Evolutionary conservation across 495 filamentous ascomycete species (phyloP).

Genomic region (Podospora bellae-mahoneyi): DNA sequence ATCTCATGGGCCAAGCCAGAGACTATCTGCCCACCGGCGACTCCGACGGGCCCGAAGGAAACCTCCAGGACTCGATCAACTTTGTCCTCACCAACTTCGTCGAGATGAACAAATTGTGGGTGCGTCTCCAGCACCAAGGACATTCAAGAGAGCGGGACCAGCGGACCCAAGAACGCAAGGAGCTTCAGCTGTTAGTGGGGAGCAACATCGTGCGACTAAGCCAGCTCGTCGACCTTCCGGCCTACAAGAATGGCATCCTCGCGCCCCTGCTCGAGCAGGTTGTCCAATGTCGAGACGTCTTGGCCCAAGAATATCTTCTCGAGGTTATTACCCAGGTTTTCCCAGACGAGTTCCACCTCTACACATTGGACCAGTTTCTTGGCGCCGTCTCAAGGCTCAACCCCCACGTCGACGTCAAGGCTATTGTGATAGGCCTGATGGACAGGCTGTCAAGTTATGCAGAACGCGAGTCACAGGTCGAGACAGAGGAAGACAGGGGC

Average conservation of each 20-base stretch:
- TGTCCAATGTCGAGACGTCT: slow-evolving; percentile 92
- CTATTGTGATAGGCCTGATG: slow-evolving; percentile 97
- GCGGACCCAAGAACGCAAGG: slow-evolving; percentile 88
- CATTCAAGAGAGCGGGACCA: slow-evolving; percentile 92
- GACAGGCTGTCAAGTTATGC: slow-evolving; percentile 91
- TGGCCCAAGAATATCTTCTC: slow-evolving; percentile 95
- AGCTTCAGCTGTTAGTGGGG: slow-evolving; percentile 90
- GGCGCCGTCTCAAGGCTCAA: slow-evolving; percentile 88
- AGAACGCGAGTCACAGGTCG: slow-evolving; percentile 74
- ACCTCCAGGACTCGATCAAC: slow-evolving; percentile 93
- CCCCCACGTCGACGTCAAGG: slow-evolving; percentile 94
- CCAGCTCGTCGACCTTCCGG: slow-evolving; percentile 90
- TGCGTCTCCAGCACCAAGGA: slow-evolving; percentile 93
- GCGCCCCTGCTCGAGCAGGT: slow-evolving; percentile 91
- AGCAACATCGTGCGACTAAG: slow-evolving; percentile 94
- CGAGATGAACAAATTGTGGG: slow-evolving; percentile 99
- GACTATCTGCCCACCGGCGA: slow-evolving; percentile 78
- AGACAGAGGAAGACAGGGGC: slow-evolving; percentile 64
- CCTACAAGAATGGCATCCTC: slow-evolving; percentile 87
- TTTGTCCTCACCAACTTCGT: slow-evolving; percentile 98
- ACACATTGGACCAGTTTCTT: slow-evolving; percentile 90
- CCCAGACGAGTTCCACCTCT: slow-evolving; percentile 95
- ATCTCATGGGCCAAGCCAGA: slow-evolving; percentile 87
- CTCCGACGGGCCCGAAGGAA: slow-evolving; percentile 92
- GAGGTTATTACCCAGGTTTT: slow-evolving; percentile 99